Evolutionary conservation across 2,329 filamentous ascomycete species (phyloP), one percentile per base, ranked within the genome.

Genomic region (Colletotrichum liriopes): DNA sequence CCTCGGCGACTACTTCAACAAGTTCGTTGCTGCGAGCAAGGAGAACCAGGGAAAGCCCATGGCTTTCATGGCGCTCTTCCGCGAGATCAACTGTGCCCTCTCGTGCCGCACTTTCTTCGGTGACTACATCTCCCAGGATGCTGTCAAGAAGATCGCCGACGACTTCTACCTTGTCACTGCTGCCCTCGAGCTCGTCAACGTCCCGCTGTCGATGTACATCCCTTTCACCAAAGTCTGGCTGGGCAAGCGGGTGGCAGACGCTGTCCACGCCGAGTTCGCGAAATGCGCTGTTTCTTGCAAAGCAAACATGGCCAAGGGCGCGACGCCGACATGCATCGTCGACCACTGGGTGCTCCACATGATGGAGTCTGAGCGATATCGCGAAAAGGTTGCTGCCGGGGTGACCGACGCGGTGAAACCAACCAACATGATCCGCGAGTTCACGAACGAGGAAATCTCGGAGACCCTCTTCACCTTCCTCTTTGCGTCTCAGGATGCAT

Each of bases 31-130:
- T 32, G 87, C 90, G 64, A 93, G 91, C 67, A 61, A 79, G 20
- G 78, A 68, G 0, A 87, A 88, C 63, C 82, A 86, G 23, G 87
- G 88, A 69, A 85, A 88, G 77, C 90, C 92, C 0, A 85, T 87
- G 62, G 86, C 89, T 0, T 95, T 92, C 85, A 94, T 95, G 91
- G 84, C 86, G 23, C 83, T 88, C 47, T 94, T 95, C 82, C 90
- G 93, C 75, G 93, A 95, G 81, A 88, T 95, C 78, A 94, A 94
- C 85, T 94, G 92, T 78, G 93, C 93, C 5, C 83, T 95, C 2
- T 94, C 93, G 9, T 94, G 92, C 83, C 89, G 93, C 59, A 95
- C 93, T 11, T 95, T 95, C 78, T 93, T 94, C 58, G 93, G 93
- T 32, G 89, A 94, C 82, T 95, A 95, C 84, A 94, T 94, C 81